Evolutionary conservation across 495 filamentous ascomycete species (phyloP), one percentile per base, ranked within the genome.

Genomic region (Daldinia childiae): DNA sequence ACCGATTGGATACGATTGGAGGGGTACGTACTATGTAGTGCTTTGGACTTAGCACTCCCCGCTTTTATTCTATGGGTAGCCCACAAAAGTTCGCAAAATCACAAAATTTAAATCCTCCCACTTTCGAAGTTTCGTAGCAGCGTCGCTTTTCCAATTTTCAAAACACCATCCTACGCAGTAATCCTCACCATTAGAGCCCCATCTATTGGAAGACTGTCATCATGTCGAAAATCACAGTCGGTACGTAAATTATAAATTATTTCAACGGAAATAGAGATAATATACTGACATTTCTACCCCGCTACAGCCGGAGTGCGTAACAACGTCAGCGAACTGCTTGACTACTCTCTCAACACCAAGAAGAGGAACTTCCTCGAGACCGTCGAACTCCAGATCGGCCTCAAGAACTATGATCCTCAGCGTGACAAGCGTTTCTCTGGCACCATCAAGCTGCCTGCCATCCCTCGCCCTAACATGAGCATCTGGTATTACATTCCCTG

Each of bases 391-490:
- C 95, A 98, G 85, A 97, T 99, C 88, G 95, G 95, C 80, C 91
- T 99, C 81, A 99, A 99, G 92, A 99, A 99, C 92, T 99, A 99
- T 88, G 95, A 99, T 80, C 95, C 95, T 80, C 94, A 98, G 89
- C 93, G 95, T 91, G 95, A 99, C 87, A 99, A 99, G 94, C 95
- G 95, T 95, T 99, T 99, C 93, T 95, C 92, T 51, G 95, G 95
- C 84, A 98, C 96, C 81, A 92, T 99, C 86, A 91, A 90, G 86
- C 92, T 98, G 68, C 94, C 95, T 55, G 85, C 87, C 72, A 86
- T 98, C 68, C 95, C 95, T 75, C 92, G 95, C 78, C 95, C 95
- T 65, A 89, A 90, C 86, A 97, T 98, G 95, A 87, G 79, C 86
- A 89, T 99, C 86, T 98, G 95, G 75, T 77, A 77, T 51, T 71